phyloP scores from a whole-genome alignment of 148 eudicot species.

The Diospyros kaki region DNA sequence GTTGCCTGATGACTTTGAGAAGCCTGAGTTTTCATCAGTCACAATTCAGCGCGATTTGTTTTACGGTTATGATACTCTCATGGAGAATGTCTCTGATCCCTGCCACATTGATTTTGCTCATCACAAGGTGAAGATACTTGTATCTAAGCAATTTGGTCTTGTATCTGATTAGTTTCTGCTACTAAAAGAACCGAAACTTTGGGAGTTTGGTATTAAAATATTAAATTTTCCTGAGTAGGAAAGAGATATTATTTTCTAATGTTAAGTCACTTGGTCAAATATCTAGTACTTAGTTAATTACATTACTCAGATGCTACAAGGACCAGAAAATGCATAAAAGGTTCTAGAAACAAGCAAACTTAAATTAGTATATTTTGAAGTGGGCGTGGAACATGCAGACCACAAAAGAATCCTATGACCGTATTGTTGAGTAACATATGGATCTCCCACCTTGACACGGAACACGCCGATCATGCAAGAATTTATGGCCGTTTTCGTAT shows the following conservation, averaged over 20 bases:
- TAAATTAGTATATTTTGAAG: background rate
- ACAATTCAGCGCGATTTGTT: constrained; percentile 93
- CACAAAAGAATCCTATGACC: too few species aligned
- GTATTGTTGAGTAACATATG: too few species aligned
- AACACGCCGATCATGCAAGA: too few species aligned
- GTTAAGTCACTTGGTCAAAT: background rate
- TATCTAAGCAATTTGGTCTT: background rate
- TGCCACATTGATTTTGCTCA: constrained; percentile 99
- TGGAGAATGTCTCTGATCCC: constrained; percentile 99
- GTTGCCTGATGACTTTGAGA: constrained; percentile 94
- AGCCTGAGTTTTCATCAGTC: constrained; percentile 90
- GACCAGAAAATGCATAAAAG: background rate
- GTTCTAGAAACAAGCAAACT: background rate
- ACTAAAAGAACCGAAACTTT: background rate
- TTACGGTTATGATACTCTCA: constrained; percentile 93
- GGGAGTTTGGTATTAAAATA: background rate
- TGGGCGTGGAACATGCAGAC: background rate
- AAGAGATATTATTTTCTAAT: background rate
- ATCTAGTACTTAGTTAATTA: background rate
- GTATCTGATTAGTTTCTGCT: background rate
- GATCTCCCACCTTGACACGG: too few species aligned
- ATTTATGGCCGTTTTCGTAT: too few species aligned
- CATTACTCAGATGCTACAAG: background rate
- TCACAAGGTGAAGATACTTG: constrained; percentile 64
- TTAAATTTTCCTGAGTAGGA: background rate